Base-by-base conservation (phyloP, 352 stramenopile genomes). In the Globisporangium mamillatum region DNA sequence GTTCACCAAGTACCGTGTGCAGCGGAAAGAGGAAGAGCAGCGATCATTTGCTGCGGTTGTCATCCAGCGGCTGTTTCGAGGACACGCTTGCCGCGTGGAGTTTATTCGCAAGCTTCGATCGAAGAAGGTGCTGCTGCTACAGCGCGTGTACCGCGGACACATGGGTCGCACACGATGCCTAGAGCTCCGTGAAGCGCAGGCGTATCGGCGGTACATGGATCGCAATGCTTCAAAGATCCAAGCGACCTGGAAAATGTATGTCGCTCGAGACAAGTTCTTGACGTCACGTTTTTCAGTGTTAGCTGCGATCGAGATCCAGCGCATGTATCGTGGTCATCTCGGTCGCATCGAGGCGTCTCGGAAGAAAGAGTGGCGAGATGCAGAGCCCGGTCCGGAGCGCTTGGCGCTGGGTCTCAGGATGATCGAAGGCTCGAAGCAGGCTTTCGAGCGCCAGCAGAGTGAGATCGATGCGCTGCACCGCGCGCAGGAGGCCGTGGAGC, bases 401-500 rank as follows among this genome's bases (percentile, higher is more conserved):
- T 72, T 98, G 20, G 81, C 92, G 53, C 78, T 98, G 32, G 94
- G 94, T 3, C 70, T 98, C 8, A 72, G 91, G 55, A 81, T 98
- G 62, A 97, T 98, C 57, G 94, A 98, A 70, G 92, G 94, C 46
- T 97, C 90, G 4, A 98, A 98, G 68, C 83, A 92, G 38, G 93
- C 92, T 3, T 98, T 98, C 70, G 89, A 97, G 66, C 76, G 89
- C 9, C 94, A 98, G 69, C 93, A 97, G 68, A 88, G 82, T 63
- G 94, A 98, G 67, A 90, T 98, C 32, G 92, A 98, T 54, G 92
- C 90, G 12, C 72, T 98, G 18, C 92, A 98, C 66, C 84, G 92
- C 3, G 91, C 92, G 18, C 94, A 98, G 71, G 91, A 97, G 66
- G 70, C 77, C 3, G 91, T 93, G 4, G 94, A 98, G 75, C 74